Base-by-base conservation (phyloP, 2,329 filamentous ascomycete species). In the Ophiostoma sp. region DNA sequence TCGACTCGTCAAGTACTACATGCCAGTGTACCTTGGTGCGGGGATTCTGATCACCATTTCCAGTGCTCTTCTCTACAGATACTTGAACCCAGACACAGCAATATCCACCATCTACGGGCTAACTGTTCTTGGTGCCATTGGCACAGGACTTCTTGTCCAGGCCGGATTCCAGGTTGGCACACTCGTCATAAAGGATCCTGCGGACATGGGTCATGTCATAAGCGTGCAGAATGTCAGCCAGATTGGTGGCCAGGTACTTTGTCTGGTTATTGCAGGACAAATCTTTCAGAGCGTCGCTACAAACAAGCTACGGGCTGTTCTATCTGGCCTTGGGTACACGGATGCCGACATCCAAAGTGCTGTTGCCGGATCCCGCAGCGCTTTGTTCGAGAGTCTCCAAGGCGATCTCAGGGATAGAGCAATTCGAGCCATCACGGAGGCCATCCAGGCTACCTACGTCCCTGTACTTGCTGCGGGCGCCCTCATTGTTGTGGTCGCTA, bases 331-430 rank as follows among this genome's bases (percentile, higher is more conserved):
- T 1, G 79, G 80, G 0, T 80, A 75, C 68, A 75, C 77, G 0
- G 66, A 77, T 7, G 8, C 74, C 12, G 78, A 83, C 5, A 81
- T 84, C 11, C 74, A 74, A 19, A 76, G 73, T 28, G 79, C 78
- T 3, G 78, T 83, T 17, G 79, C 80, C 0, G 81, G 81, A 4
- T 75, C 80, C 1, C 79, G 79, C 73, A 82, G 81, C 36, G 69
- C 71, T 3, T 55, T 83, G 36, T 81, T 83, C 61, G 61, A 75
- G 36, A 66, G 74, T 25, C 72, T 83, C 17, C 73, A 72, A n/a
- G 75, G 74, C 6, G 75, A 78, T 36, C 19, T 80, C 22, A 74
- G 79, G 48, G 74, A 64, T 25, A 78, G 28, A 8, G 64, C 64
- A 25, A 52, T 69, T 9, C 64, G 42, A 8, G 64, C 64, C 19